A percentile compares a stretch with the other conserved stretches of the same genome.
phyloP scores from a whole-genome alignment of 177 flowering plant species.

The Telopea speciosissima region DNA sequence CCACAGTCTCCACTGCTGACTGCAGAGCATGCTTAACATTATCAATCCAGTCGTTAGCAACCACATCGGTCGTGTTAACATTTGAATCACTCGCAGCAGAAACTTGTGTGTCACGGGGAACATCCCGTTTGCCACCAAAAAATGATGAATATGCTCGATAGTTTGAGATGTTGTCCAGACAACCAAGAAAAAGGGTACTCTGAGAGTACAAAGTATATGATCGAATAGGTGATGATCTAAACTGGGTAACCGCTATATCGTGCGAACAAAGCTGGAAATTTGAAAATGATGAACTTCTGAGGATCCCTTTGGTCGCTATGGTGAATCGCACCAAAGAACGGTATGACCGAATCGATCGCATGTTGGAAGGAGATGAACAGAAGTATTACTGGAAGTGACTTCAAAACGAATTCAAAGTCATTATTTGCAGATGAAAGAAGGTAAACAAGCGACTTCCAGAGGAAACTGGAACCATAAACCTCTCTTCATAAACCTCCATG shows the following conservation, averaged over 20 bases:
- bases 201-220: constrained; percentile 14
- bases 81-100: constrained; percentile 25
- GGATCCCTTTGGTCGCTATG: constrained; percentile 8
- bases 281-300: constrained; percentile 15
- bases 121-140: constrained; percentile 36
- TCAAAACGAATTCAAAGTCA: constrained; percentile 13
- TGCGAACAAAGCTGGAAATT: constrained; percentile 1
- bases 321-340: constrained; percentile 7
- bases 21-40: constrained; percentile 50
- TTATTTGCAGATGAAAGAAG: not conserved
- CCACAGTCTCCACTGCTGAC: constrained; percentile 41
- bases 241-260: constrained; percentile 10
- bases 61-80: constrained; percentile 21
- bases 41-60: constrained; percentile 53
- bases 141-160: constrained; percentile 37
- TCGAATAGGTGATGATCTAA: constrained; percentile 9
- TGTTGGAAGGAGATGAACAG: constrained; percentile 13
- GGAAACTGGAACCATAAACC: not conserved
- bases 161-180: constrained; percentile 11
- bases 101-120: constrained; percentile 17
- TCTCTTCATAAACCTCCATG: too few species aligned
- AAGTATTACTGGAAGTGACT: constrained; percentile 18
- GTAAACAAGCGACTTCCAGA: too few species aligned
- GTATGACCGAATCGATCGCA: constrained; percentile 3
- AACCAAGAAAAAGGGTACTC: constrained; percentile 19